Percentiles rank a stretch among this genome's conserved stretches.
These are phyloP conservation scores for Papiliotrema terrestris DNA, from an alignment of 1,284 basidiomycete species.

Conservation along the genomic window DNA sequence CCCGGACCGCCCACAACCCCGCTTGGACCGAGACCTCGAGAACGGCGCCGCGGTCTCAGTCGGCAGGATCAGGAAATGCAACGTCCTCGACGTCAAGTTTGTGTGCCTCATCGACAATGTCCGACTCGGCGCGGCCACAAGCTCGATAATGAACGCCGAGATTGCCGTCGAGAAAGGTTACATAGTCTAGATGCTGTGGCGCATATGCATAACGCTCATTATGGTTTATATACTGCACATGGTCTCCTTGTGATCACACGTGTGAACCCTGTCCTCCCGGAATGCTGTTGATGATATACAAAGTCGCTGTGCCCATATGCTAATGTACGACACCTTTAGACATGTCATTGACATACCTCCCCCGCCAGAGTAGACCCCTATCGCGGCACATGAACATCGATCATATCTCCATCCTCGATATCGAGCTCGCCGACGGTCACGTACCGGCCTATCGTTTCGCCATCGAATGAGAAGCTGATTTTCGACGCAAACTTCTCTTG, in stretches of 20 bases:
- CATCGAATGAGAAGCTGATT: conserved; percentile 24
- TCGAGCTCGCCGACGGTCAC: conserved; percentile 24
- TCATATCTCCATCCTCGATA: conserved; percentile 27
- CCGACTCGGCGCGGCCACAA: conserved; percentile 92
- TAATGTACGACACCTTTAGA: too few relatives aligned
- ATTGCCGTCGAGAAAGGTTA: conserved; percentile 81
- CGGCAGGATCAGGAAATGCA: conserved; percentile 84
- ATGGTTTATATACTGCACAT: not conserved
- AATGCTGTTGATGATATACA: not conserved
- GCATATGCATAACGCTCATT: not conserved
- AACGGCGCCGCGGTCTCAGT: conserved; percentile 90
- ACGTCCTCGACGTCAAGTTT: conserved; percentile 93
- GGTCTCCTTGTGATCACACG: not conserved
- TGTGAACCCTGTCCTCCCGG: not conserved
- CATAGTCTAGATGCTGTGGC: conserved; percentile 26
- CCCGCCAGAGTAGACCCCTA: too few relatives aligned
- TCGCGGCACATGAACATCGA: conserved; percentile 17
- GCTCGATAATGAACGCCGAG: conserved; percentile 97
- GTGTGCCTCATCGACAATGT: conserved; percentile 94
- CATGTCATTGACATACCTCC: too few relatives aligned
- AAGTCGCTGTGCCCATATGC: too few relatives aligned
- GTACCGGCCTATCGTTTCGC: conserved; percentile 17
- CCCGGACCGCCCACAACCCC: conserved; percentile 87
- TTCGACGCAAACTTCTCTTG: not conserved
- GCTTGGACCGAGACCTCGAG: conserved; percentile 86